Evolutionary conservation across 106 monocot genomes (phyloP).

Genomic region (Triglochin maritima): DNA sequence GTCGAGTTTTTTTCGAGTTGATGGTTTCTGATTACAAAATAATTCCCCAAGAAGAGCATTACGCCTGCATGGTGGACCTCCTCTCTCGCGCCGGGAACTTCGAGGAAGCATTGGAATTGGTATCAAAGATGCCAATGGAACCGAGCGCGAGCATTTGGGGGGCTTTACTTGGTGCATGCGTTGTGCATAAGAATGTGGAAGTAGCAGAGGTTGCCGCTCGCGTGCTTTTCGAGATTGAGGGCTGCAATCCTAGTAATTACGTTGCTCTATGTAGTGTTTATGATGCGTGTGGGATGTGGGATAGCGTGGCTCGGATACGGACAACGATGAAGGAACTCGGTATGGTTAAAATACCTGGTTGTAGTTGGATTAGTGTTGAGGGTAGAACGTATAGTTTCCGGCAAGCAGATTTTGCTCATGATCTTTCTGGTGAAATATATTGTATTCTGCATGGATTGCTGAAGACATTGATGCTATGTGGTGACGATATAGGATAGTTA

Average conservation of each 20-base stretch:
- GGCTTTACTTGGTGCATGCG: constrained; percentile 46
- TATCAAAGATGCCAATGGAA: constrained; percentile 38
- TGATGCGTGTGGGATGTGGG: constrained; percentile 24
- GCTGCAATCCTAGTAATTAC: constrained; percentile 44
- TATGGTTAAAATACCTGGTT: constrained; percentile 37
- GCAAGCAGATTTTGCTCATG: constrained; percentile 30
- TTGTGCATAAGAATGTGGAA: constrained; percentile 32
- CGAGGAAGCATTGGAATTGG: constrained; percentile 31
- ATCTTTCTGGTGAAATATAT: constrained; percentile 3
- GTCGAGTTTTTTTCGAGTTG: constrained; percentile 23
- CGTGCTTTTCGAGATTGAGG: constrained; percentile 42
- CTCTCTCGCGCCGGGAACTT: constrained; percentile 33
- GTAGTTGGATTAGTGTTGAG: constrained; percentile 47
- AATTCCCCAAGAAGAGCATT: constrained; percentile 36
- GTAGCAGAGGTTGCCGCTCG: constrained; percentile 44
- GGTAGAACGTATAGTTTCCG: constrained; percentile 31
- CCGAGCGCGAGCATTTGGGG: constrained; percentile 46
- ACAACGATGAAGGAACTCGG: constrained; percentile 40
- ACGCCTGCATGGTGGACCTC: constrained; percentile 60
- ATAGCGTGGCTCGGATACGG: constrained; percentile 23
- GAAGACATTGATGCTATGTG: neutral
- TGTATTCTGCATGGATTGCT: constrained; percentile 11
- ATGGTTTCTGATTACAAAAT: constrained; percentile 23
- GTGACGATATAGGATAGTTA: no score
- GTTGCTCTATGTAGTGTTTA: constrained; percentile 46